Conservation (phyloP, 179 eudicot species). For the Corrigiola litoralis region DNA sequence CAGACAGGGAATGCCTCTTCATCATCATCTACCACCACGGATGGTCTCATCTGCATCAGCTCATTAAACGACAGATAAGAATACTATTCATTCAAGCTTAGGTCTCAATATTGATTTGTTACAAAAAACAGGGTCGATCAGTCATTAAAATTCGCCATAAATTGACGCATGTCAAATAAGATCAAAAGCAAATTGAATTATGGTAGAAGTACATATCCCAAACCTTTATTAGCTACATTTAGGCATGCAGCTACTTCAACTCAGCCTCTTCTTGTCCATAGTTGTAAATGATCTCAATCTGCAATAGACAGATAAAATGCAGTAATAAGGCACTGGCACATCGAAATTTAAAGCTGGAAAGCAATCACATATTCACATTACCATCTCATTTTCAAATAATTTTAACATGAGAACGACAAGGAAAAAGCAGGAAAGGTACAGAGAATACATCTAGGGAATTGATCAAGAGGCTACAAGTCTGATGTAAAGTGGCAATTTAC, state of each 20-base stretch:
- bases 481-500: no score
- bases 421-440: not conserved
- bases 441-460: not conserved
- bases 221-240: slow-evolving; percentile 37
- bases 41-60: slow-evolving; percentile 18
- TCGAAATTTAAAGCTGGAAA: not conserved
- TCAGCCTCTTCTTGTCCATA: slow-evolving; percentile 65
- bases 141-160: no score
- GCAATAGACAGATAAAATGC: slow-evolving; percentile 27
- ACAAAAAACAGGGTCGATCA: no score
- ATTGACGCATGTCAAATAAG: no score
- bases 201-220: no score
- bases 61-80: not conserved
- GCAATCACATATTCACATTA: not conserved
- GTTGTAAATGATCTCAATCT: slow-evolving; percentile 85
- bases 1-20: slow-evolving; percentile 10
- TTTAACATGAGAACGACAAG: not conserved
- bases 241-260: slow-evolving; percentile 22
- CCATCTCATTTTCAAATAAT: not conserved
- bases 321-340: not conserved
- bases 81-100: not conserved
- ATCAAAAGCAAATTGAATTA: not conserved
- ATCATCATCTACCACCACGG: slow-evolving; percentile 13
- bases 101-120: no score
- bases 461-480: not conserved